A percentile compares a stretch with the other conserved stretches of the same genome.
Evolutionary conservation across 345 rosid genomes (phyloP).

Genomic region (Leavenworthia alabamica): DNA sequence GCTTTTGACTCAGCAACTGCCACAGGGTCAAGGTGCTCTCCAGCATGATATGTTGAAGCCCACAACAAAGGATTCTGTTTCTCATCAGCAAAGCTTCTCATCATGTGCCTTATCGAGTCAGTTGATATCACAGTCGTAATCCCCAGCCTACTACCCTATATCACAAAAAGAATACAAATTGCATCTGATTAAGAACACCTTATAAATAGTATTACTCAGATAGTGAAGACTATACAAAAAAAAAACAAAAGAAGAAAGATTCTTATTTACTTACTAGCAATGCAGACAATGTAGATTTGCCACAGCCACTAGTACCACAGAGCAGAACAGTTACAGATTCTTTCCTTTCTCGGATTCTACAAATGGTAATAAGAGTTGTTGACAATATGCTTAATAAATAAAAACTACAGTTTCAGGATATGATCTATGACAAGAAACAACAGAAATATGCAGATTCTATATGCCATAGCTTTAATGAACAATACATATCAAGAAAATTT

Average conservation of each 20-base stretch:
- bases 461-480: not conserved
- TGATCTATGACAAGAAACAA: not conserved
- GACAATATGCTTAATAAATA: not conserved
- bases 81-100: conserved; percentile 97
- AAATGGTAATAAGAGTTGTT: conserved; percentile 4
- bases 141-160: conserved; percentile 74
- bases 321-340: conserved; percentile 92
- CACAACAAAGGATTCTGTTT: conserved; percentile 91
- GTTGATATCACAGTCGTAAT: conserved; percentile 95
- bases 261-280: conserved; percentile 63
- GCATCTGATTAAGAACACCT: not conserved
- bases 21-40: conserved; percentile 82
- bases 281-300: conserved; percentile 98
- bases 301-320: conserved; percentile 99
- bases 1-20: conserved; percentile 96
- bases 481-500: not conserved
- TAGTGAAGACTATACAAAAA: conserved; percentile 2
- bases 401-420: not conserved
- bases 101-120: conserved; percentile 96
- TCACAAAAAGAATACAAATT: not conserved
- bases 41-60: conserved; percentile 99
- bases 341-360: conserved; percentile 97
- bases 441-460: conserved; percentile 19
- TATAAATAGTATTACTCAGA: not conserved
- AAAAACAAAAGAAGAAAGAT: conserved; percentile 33